A percentile compares a stretch with the other conserved stretches of the same genome.
phyloP scores from a whole-genome alignment of 192 early-diverging fungal genomes.

The Umbelopsis isabellina region DNA sequence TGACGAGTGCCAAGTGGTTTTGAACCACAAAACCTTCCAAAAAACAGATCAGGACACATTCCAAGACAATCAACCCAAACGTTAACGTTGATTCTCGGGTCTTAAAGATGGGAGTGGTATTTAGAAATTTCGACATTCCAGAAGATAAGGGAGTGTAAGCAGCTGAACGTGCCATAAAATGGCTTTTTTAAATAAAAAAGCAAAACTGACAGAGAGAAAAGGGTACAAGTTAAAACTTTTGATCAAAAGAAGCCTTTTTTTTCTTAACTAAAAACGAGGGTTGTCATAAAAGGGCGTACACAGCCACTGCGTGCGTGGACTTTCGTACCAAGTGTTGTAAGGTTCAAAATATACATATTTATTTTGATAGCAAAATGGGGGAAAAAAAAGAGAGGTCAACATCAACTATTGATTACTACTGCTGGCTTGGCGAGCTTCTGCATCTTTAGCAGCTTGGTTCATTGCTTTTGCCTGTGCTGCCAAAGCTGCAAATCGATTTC shows the following conservation, averaged over 20 bases:
- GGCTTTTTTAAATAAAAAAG: background rate
- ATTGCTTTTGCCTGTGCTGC: slow-evolving; percentile 28
- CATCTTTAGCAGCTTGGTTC: slow-evolving; percentile 24
- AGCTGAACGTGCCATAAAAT: background rate
- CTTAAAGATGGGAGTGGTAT: slow-evolving; percentile 21
- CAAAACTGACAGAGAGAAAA: background rate
- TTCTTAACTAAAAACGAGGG: background rate
- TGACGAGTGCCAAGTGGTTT: slow-evolving; percentile 32
- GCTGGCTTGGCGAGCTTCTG: slow-evolving; percentile 1
- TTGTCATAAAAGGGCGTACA: too few relatives aligned
- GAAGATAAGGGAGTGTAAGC: slow-evolving; percentile 6
- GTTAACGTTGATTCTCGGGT: slow-evolving; percentile 27
- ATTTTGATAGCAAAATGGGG: too few relatives aligned
- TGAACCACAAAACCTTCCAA: slow-evolving; percentile 36
- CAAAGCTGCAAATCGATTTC: slow-evolving; percentile 31
- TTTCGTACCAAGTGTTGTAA: too few relatives aligned
- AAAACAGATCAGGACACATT: slow-evolving; percentile 35
- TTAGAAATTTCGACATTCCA: slow-evolving; percentile 14
- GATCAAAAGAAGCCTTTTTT: background rate
- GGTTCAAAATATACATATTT: too few relatives aligned
- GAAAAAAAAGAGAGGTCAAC: too few relatives aligned
- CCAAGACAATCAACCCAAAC: slow-evolving; percentile 30
- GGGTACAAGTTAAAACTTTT: background rate
- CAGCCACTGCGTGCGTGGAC: too few relatives aligned
- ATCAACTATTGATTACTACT: background rate